Evolutionary conservation across 148 eudicot species (phyloP).

Genomic region (Chenopodium quinoa): DNA sequence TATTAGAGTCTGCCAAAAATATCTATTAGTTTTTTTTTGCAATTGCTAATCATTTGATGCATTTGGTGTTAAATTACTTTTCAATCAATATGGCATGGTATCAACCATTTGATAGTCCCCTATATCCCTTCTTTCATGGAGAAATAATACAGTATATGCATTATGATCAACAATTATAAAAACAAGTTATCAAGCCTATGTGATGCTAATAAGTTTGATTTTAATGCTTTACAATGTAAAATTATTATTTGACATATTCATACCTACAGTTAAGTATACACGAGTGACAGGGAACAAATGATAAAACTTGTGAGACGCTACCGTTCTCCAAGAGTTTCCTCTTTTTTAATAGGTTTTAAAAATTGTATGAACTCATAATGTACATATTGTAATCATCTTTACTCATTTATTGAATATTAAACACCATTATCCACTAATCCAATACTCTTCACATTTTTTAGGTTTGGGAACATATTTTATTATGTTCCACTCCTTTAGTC

Average conservation of each 20-base stretch:
- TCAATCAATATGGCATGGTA: not conserved
- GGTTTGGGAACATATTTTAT: not conserved
- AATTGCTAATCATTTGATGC: not conserved
- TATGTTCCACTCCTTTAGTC: not conserved
- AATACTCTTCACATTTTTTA: not conserved
- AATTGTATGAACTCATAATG: too few species aligned
- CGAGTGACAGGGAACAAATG: not conserved
- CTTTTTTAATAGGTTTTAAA: not conserved
- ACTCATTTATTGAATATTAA: too few species aligned
- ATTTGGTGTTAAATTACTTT: not conserved
- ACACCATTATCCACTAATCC: too few species aligned
- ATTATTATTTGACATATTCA: not conserved
- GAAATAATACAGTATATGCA: not conserved
- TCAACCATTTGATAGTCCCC: not conserved
- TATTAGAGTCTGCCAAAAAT: slow-evolving; percentile 34
- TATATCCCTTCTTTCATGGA: not conserved
- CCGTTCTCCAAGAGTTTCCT: too few species aligned
- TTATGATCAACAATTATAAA: not conserved
- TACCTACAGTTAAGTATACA: not conserved
- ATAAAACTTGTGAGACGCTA: not conserved
- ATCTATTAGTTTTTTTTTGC: not conserved
- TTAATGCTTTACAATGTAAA: not conserved
- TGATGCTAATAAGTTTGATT: not conserved
- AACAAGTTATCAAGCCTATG: not conserved
- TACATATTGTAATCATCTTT: too few species aligned